Conservation (phyloP, 2,329 filamentous ascomycete genomes). For the Pestalotiopsis sp. region DNA sequence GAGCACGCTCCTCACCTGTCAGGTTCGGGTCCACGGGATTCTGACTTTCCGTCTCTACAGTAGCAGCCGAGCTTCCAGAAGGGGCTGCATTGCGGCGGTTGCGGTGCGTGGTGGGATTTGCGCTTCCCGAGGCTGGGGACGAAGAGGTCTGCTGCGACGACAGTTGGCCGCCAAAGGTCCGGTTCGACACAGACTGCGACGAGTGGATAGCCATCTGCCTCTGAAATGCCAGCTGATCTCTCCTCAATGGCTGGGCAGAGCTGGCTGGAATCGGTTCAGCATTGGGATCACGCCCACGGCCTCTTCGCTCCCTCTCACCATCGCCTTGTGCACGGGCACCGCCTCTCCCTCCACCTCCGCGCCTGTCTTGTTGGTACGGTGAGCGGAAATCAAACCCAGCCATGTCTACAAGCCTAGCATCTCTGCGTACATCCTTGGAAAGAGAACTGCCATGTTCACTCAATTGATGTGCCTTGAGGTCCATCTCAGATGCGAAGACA, state of each 20-base stretch:
- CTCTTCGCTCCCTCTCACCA: slow-evolving; percentile 26
- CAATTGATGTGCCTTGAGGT: slow-evolving; percentile 90
- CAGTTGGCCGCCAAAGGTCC: slow-evolving; percentile 84
- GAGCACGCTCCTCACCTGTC: slow-evolving; percentile 78
- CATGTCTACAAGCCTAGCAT: slow-evolving; percentile 84
- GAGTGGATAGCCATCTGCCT: slow-evolving; percentile 90
- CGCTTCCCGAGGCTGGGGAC: slow-evolving; percentile 26
- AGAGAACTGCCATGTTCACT: slow-evolving; percentile 77
- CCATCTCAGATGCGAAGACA: slow-evolving; percentile 92
- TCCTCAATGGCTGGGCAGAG: slow-evolving; percentile 76
- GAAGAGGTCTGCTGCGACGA: slow-evolving; percentile 49
- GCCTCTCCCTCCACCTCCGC: slow-evolving; percentile 46
- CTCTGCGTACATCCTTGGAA: slow-evolving; percentile 81
- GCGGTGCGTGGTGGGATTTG: slow-evolving; percentile 45
- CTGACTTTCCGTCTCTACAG: slow-evolving; percentile 49
- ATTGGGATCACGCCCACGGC: slow-evolving; percentile 78
- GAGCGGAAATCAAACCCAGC: slow-evolving; percentile 80
- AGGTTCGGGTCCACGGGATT: slow-evolving; percentile 54
- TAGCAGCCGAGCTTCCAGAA: slow-evolving; percentile 26
- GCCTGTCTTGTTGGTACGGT: slow-evolving; percentile 66
- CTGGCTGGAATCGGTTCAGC: slow-evolving; percentile 75
- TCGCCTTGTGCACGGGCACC: slow-evolving; percentile 42
- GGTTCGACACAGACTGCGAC: slow-evolving; percentile 75
- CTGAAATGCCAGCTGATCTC: slow-evolving; percentile 90
- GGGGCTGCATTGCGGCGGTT: slow-evolving; percentile 23